Evolutionary conservation across 495 filamentous ascomycete genomes (phyloP).

Genomic region (Aspergillus carlsbadensis): DNA sequence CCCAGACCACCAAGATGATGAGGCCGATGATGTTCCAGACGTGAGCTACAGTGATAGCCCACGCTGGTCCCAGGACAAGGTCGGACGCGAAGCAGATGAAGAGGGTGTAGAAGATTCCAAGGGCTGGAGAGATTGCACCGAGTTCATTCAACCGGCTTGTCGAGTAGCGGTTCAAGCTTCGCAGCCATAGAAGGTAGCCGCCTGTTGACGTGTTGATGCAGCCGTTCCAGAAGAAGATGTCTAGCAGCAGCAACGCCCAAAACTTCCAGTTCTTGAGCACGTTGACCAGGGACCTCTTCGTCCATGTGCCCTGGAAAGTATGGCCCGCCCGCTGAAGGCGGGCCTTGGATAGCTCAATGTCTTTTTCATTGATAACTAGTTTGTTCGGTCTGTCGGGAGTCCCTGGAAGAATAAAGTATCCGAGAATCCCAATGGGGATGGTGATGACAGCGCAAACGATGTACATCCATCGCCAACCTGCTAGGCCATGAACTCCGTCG

Average conservation of each 20-base stretch:
- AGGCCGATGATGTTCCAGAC: conserved; percentile 39
- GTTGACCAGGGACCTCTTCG: not conserved
- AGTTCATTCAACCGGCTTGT: conserved; percentile 45
- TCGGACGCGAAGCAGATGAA: conserved; percentile 50
- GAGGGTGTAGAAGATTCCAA: conserved; percentile 48
- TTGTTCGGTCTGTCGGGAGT: conserved; percentile 45
- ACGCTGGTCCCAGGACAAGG: conserved; percentile 39
- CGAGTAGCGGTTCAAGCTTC: conserved; percentile 37
- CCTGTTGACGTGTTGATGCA: conserved; percentile 26
- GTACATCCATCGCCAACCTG: conserved; percentile 56
- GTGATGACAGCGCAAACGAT: conserved; percentile 53
- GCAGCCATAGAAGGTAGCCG: conserved; percentile 46
- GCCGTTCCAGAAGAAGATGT: conserved; percentile 52
- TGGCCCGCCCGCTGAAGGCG: conserved; percentile 12
- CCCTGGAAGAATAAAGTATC: conserved; percentile 39
- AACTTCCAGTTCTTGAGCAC: conserved; percentile 24
- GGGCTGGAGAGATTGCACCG: conserved; percentile 37
- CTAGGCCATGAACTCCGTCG: conserved; percentile 45
- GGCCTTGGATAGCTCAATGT: conserved; percentile 31
- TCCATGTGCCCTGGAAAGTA: conserved; percentile 10
- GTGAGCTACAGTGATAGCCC: conserved; percentile 45
- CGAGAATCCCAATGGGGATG: conserved; percentile 45
- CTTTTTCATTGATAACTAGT: conserved; percentile 36
- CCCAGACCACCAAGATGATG: conserved; percentile 49
- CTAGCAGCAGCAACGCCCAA: conserved; percentile 43